These are phyloP conservation scores for Hondaea fermentalgiana DNA, from an alignment of 108 stramenopile genomes.

Conservation along the genomic window DNA sequence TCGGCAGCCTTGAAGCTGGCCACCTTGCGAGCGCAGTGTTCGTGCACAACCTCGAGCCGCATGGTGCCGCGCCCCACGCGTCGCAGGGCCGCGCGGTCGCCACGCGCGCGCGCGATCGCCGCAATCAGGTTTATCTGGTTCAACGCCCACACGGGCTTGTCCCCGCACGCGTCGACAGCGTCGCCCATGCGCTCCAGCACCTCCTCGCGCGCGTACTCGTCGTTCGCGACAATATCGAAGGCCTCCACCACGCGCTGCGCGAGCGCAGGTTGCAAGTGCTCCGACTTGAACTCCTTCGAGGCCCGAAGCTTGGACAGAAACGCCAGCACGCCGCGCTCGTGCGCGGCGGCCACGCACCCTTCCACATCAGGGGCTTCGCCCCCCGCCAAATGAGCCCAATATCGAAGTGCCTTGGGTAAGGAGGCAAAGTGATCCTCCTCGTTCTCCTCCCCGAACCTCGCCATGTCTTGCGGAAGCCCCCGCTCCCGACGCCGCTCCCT, in stretches of 20 bases:
- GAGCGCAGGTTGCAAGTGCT: neutral
- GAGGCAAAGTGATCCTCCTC: too few relatives aligned
- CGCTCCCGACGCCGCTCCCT: too few relatives aligned
- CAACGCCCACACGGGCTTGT: slow-evolving; percentile 7
- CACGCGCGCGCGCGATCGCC: neutral
- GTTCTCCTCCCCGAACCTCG: too few relatives aligned
- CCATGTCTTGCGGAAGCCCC: too few relatives aligned
- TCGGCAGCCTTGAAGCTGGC: neutral
- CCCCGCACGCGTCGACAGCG: neutral
- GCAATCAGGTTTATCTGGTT: neutral
- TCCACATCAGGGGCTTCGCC: neutral
- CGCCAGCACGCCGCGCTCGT: neutral
- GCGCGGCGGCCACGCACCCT: neutral
- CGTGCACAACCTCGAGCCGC: slow-evolving; percentile 5
- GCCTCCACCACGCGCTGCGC: neutral
- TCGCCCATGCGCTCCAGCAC: neutral
- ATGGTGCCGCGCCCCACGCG: neutral
- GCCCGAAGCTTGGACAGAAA: neutral
- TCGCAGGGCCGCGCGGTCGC: neutral
- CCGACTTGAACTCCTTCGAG: neutral
- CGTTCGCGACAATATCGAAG: neutral
- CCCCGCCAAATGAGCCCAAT: neutral
- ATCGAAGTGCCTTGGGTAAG: neutral
- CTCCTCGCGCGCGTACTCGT: neutral
- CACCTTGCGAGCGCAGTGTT: neutral